These are phyloP conservation scores for Arxiozyma slooffiae DNA, from an alignment of 1,139 yeast genomes.

Conservation along the genomic window DNA sequence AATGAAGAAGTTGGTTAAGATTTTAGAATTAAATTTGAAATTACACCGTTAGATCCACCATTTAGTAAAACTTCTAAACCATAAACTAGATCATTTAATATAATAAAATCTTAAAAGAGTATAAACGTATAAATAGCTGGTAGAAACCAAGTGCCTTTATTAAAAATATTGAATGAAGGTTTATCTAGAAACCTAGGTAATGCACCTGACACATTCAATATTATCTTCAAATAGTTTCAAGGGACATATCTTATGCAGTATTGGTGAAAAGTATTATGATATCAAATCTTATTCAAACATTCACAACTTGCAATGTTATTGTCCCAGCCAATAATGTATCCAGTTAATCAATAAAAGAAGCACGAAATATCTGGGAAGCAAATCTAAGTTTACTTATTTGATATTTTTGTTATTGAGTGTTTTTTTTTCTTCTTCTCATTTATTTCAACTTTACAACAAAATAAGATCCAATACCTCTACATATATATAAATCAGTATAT, in stretches of 20 bases:
- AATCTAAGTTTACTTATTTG: constrained; percentile 83
- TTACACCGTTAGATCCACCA: constrained; percentile 73
- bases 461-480: neutral
- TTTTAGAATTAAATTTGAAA: constrained; percentile 62
- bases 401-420: constrained; percentile 86
- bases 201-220: neutral
- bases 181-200: neutral
- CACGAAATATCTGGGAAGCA: constrained; percentile 44
- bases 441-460: constrained; percentile 33
- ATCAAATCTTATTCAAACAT: neutral
- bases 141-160: constrained; percentile 1
- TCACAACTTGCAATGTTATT: neutral
- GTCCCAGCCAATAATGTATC: neutral
- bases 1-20: constrained; percentile 53
- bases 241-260: neutral
- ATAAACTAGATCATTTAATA: constrained; percentile 16
- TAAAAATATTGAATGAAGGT: neutral
- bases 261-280: neutral
- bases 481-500: neutral
- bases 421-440: too few relatives aligned
- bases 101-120: constrained; percentile 9
- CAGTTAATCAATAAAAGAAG: constrained; percentile 20
- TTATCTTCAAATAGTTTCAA: neutral
- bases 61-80: constrained; percentile 41
- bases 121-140: neutral